A percentile compares a stretch with the other conserved stretches of the same genome.
Evolutionary conservation across 208 protist genomes (phyloP).

Genomic region (Leishmania aethiopica): DNA sequence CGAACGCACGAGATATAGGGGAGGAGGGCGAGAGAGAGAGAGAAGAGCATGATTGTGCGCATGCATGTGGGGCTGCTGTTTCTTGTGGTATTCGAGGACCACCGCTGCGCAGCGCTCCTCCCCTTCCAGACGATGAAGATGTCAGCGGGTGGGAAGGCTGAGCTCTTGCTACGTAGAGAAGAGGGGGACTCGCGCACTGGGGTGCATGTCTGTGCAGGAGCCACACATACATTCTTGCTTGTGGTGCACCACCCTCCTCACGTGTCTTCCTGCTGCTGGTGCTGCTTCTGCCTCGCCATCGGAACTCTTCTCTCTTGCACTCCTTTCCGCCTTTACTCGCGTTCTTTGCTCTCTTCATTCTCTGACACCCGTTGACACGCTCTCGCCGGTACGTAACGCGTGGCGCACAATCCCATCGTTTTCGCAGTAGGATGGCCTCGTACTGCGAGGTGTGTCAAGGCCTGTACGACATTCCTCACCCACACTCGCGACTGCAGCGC

Average conservation of each 20-base stretch:
- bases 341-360: not conserved
- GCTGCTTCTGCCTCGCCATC: not conserved
- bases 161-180: not conserved
- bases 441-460: conserved; percentile 84
- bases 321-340: not conserved
- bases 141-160: not conserved
- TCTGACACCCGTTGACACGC: no score
- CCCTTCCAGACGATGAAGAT: not conserved
- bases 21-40: not conserved
- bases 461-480: conserved; percentile 42
- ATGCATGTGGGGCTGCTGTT: not conserved
- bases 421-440: conserved; percentile 55
- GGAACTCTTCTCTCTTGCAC: not conserved
- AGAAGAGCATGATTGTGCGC: not conserved
- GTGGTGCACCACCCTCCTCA: not conserved
- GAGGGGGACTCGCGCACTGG: not conserved
- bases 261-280: not conserved
- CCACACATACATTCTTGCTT: not conserved
- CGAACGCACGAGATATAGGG: no score
- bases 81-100: not conserved
- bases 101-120: not conserved
- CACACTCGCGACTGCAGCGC: conserved; percentile 20
- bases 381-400: not conserved
- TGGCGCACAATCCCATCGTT: not conserved
- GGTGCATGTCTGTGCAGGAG: not conserved